These are phyloP conservation scores for Diplodia mutila DNA, from an alignment of 2,329 filamentous ascomycete genomes.

Conservation along the genomic window DNA sequence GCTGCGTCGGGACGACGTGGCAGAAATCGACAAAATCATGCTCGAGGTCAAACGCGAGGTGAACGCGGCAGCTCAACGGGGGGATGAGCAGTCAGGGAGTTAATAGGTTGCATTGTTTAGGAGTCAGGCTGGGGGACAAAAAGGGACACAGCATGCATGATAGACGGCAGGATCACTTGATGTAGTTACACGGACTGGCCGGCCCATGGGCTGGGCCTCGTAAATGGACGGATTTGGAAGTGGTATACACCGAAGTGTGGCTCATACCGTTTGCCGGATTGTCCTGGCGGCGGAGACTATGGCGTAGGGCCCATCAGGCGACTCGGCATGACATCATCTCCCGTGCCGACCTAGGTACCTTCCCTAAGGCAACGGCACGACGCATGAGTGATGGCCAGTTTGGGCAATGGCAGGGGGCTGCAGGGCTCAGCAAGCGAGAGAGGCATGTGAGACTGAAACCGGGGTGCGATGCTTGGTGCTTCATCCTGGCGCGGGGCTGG, in stretches of 20 bases:
- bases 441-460: constrained; percentile 21
- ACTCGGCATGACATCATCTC: constrained; percentile 7
- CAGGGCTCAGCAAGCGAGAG: background rate
- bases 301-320: too few relatives aligned
- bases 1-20: constrained; percentile 66
- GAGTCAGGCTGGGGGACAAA: constrained; percentile 10
- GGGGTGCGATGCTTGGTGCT: constrained; percentile 18
- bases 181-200: constrained; percentile 9
- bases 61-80: constrained; percentile 68
- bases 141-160: constrained; percentile 17
- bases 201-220: background rate
- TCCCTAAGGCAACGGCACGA: background rate
- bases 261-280: background rate
- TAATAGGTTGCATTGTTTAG: constrained; percentile 8
- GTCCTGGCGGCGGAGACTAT: background rate
- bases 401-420: background rate
- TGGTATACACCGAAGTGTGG: background rate
- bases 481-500: constrained; percentile 18
- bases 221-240: background rate
- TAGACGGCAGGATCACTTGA: constrained; percentile 11
- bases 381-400: background rate
- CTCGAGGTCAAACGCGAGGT: constrained; percentile 78
- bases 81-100: constrained; percentile 24
- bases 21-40: constrained; percentile 76
- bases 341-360: background rate